Conservation (phyloP, 2,329 filamentous ascomycete genomes). For the Pezicula rhizophila region DNA sequence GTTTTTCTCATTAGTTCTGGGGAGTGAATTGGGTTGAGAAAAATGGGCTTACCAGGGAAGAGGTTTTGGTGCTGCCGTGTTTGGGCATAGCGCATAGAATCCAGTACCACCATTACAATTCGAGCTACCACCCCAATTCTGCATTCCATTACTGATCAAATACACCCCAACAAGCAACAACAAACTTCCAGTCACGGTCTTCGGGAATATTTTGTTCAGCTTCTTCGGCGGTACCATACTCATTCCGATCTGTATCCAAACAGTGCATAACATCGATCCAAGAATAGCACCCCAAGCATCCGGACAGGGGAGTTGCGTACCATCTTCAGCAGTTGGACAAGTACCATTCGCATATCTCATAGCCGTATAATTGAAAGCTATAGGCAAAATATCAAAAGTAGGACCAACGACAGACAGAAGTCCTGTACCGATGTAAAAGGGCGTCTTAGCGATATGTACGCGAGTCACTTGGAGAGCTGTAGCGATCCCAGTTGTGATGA, state of each 20-base stretch:
- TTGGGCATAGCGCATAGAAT: constrained; percentile 50
- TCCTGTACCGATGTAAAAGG: constrained; percentile 59
- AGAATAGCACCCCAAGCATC: constrained; percentile 61
- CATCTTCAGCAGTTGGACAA: constrained; percentile 50
- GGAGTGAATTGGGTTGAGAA: neutral
- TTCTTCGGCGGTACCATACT: constrained; percentile 56
- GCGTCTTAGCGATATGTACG: constrained; percentile 56
- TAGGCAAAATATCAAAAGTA: constrained; percentile 61
- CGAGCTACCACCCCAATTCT: constrained; percentile 63
- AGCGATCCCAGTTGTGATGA: constrained; percentile 62
- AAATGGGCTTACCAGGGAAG: constrained; percentile 39
- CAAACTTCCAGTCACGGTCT: constrained; percentile 62
- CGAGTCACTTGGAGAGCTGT: constrained; percentile 61
- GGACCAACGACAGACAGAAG: constrained; percentile 63
- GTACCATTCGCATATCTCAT: constrained; percentile 62
- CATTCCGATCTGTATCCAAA: constrained; percentile 54
- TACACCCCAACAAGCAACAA: constrained; percentile 62
- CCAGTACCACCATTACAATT: constrained; percentile 44
- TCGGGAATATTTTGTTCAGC: constrained; percentile 59
- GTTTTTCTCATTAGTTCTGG: neutral
- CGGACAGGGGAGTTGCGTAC: constrained; percentile 55
- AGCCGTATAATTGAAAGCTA: constrained; percentile 53
- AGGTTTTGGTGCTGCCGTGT: constrained; percentile 50
- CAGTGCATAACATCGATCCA: constrained; percentile 44
- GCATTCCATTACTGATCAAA: constrained; percentile 55